Evolutionary conservation across 2,329 filamentous ascomycete species (phyloP), one percentile per base, ranked within the genome.

Genomic region (Fusarium sp.): DNA sequence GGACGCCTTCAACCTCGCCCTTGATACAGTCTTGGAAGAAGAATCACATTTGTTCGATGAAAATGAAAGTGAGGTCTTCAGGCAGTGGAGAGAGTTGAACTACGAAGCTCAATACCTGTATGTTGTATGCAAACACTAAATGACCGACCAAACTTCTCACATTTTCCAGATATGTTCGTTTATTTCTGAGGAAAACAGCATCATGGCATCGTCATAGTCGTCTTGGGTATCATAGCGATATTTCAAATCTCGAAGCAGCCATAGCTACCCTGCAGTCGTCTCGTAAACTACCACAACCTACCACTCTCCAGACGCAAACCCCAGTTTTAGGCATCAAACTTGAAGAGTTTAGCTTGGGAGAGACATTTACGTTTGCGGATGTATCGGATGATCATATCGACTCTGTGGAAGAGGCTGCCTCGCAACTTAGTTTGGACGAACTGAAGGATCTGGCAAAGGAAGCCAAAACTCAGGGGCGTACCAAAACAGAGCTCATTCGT

Each of bases 91-190:
- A 62, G 78, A 79, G 0, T 76, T 98, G 51, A 82, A 84, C 27
- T 98, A 97, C 76, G 93, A 97, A 75, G 86, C 93, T 19, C 94
- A 98, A 74, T 98, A 97, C 78, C 79, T 99, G 88, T 97, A 84
- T 75, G 90, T 77, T 14, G 22, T 14, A 33, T 20, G 43, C 19
- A 17, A 47, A 20, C 39, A n/a, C 32, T 13, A 57, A 10, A 11
- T 7, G 15, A 51, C 3, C 23, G 7, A 37, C 37, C 7, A 45
- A 25, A 20, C 47, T 30, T 33, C 67, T 73, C 50, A 70, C 59
- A 46, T 46, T 30, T 17, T 19, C 30, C 63, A 95, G 92, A 75
- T 97, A 97, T 79, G 94, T 98, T 15, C 89, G 96, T 22, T 82
- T 99, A 2, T 99, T 99, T 75, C 83, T 99, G 4, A 89, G 96